Conservation (phyloP, 495 filamentous ascomycete genomes). For the Aspergillus conjunctus region DNA sequence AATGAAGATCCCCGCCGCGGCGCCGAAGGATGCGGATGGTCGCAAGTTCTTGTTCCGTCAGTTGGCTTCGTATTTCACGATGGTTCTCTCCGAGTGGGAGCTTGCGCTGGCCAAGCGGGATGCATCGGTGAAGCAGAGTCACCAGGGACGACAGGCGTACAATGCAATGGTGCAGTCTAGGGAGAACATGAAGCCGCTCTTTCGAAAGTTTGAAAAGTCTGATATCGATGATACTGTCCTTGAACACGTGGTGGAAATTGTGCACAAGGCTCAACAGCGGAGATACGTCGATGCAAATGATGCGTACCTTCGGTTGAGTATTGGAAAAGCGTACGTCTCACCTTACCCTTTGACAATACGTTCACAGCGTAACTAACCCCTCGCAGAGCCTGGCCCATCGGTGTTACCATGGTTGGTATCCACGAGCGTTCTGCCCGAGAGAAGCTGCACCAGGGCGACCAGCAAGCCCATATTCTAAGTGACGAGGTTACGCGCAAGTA, state of each 20-base stretch:
- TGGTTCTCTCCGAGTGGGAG: constrained; percentile 90
- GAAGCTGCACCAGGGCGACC: constrained; percentile 86
- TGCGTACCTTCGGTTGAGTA: constrained; percentile 87
- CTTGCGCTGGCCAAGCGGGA: constrained; percentile 69
- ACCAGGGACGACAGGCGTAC: constrained; percentile 73
- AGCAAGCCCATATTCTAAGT: constrained; percentile 93
- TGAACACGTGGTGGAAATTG: constrained; percentile 89
- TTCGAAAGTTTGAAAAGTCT: constrained; percentile 79
- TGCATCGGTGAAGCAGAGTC: constrained; percentile 65
- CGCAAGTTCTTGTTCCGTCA: constrained; percentile 77
- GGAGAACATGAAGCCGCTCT: constrained; percentile 87
- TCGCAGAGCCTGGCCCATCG: constrained; percentile 87
- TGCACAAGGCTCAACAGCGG: constrained; percentile 81
- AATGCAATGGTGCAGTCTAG: constrained; percentile 78
- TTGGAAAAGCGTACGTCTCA: constrained; percentile 81
- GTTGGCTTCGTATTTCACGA: constrained; percentile 87
- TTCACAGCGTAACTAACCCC: constrained; percentile 15
- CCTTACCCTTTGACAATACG: neutral
- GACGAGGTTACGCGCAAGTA: constrained; percentile 95
- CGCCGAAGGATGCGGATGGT: constrained; percentile 59
- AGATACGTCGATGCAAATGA: constrained; percentile 97
- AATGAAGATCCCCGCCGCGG: constrained; percentile 73
- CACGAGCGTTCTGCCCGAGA: constrained; percentile 94
- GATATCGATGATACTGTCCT: constrained; percentile 79
- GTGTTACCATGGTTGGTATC: constrained; percentile 99